These are phyloP conservation scores for Dryas alaskensis DNA, from an alignment of 306 rosid genomes.

Conservation along the genomic window DNA sequence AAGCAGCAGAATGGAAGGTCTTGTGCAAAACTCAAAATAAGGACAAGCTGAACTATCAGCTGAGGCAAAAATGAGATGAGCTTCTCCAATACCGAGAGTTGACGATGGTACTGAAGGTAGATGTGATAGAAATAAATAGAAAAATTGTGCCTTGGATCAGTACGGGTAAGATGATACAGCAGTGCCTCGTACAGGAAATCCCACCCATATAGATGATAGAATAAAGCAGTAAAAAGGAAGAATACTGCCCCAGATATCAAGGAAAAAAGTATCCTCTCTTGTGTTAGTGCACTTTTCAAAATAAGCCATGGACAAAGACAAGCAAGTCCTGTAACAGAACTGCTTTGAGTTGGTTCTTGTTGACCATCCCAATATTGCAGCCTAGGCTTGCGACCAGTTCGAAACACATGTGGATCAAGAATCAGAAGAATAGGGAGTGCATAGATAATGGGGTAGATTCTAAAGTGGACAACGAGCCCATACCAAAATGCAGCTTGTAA, in stretches of 20 bases:
- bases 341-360: conserved; percentile 36
- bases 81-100: conserved; percentile 63
- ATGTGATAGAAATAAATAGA: conserved; percentile 85
- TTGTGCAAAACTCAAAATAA: conserved; percentile 55
- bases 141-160: conserved; percentile 94
- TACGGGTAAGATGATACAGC: conserved; percentile 84
- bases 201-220: conserved; percentile 72
- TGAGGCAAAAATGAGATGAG: conserved; percentile 91
- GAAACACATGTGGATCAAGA: conserved; percentile 71
- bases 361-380: conserved; percentile 58
- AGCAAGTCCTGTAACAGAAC: conserved; percentile 21
- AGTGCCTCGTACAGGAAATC: conserved; percentile 81
- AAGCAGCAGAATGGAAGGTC: conserved; percentile 88
- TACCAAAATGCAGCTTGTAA: conserved; percentile 94
- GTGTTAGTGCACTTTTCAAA: conserved; percentile 49
- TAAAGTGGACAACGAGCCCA: conserved; percentile 89
- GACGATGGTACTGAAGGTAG: conserved; percentile 68
- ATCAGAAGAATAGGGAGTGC: conserved; percentile 71
- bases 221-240: conserved; percentile 60
- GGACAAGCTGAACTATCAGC: conserved; percentile 74
- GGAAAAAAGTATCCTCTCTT: conserved; percentile 70
- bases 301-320: conserved; percentile 34
- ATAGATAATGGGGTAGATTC: conserved; percentile 85
- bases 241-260: conserved; percentile 64
- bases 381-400: conserved; percentile 53